A percentile compares a stretch with the other conserved stretches of the same genome.
Evolutionary conservation across 345 rosid species (phyloP).

Genomic region (Conringia planisiliqua): DNA sequence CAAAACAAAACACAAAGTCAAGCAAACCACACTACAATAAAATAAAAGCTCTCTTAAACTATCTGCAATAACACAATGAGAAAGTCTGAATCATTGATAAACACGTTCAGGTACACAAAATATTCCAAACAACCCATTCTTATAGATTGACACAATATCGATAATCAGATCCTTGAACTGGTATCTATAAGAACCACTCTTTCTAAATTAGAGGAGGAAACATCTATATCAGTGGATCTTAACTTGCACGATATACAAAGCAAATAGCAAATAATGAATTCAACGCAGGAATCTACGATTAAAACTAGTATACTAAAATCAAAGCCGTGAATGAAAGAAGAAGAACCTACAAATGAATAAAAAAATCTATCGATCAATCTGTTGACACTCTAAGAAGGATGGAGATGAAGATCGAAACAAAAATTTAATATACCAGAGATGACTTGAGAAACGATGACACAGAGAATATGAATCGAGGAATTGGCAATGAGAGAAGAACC

Average conservation of each 20-base stretch:
- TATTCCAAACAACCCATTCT: neutral
- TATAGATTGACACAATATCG: neutral
- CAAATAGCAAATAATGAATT: neutral
- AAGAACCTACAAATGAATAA: neutral
- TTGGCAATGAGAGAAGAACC: neutral
- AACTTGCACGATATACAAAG: neutral
- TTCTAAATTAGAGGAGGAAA: neutral
- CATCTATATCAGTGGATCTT: neutral
- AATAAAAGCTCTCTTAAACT: neutral
- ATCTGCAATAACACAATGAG: neutral
- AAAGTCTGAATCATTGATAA: neutral
- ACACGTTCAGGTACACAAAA: neutral
- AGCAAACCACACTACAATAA: neutral
- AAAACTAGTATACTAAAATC: neutral
- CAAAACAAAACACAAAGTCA: neutral
- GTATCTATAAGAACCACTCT: neutral
- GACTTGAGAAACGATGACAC: conserved; percentile 7
- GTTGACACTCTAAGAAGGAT: neutral
- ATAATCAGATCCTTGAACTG: neutral
- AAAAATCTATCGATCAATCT: conserved; percentile 1
- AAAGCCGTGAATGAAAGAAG: neutral
- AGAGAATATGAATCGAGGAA: conserved; percentile 4
- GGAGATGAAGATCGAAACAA: neutral
- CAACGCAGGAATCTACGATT: neutral
- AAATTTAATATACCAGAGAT: conserved; percentile 1